Base-by-base conservation (phyloP, 2,329 filamentous ascomycete species). In the Falciphora oryzae region DNA sequence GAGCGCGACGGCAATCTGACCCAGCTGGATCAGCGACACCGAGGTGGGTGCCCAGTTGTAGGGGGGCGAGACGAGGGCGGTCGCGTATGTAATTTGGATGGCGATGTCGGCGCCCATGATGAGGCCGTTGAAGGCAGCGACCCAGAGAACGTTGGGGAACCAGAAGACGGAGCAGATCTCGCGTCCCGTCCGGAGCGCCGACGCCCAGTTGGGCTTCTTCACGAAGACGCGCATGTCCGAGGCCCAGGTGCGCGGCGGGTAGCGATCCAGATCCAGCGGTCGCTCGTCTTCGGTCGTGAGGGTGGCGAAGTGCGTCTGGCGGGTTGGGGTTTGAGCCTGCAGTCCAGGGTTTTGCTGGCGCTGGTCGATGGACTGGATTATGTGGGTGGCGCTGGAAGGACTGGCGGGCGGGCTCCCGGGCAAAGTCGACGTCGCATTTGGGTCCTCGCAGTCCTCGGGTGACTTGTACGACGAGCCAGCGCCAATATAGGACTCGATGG, bases 51-150 rank as follows among this genome's bases (percentile, higher is more conserved):
- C 71, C 75, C 76, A 79, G 65, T 72, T 73, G 67, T 79, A 79
- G 0, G 75, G 75, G 0, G 74, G 64, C 2, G 67, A 67, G 4
- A 72, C 70, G 25, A 79, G 62, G 50, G 79, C 75, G 38, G 64
- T 71, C 27, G 74, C 72, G 65, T 79, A 80, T 0, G 77, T 79
- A 1, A 77, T 78, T 8, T 74, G 75, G 25, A 80, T 74, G n/a
- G 75, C 77, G 28, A 80, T 75, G 65, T 79, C 79, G 61, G 75
- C 72, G 1, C 78, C 78, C 18, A 65, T 59, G 4, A 59, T 60
- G 14, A 67, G 56, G 22, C 65, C 64, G 57, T 65, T 65, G 18
- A 65, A 61, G 56, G 63, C 53, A 38, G 65, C 18, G 28, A 60
- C 63, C 63, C 59, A 62, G n/a, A 64, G 59, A 1, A 64, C 44